phyloP scores from a whole-genome alignment of 345 rosid species.

The Sisymbrium altissimum region DNA sequence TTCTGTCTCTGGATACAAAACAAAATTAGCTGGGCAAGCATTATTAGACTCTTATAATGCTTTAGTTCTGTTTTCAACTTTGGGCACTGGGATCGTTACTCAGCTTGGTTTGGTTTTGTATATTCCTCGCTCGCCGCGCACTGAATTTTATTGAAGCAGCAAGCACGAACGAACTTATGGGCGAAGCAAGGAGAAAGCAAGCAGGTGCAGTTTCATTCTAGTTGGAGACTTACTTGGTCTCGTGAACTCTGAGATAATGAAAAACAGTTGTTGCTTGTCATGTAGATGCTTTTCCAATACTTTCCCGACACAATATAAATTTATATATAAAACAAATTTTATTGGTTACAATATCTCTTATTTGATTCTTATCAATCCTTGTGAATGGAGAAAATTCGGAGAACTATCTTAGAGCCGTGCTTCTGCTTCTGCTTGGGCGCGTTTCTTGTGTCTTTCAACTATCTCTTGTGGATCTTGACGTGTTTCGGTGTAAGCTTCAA shows the following conservation, averaged over 20 bases:
- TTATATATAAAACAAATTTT: background rate
- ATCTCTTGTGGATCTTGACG: conserved; percentile 53
- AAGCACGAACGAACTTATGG: background rate
- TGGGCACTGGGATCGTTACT: conserved; percentile 22
- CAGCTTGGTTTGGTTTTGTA: conserved; percentile 27
- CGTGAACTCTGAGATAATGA: background rate
- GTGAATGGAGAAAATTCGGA: no score
- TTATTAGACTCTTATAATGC: conserved; percentile 29
- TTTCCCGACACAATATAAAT: background rate
- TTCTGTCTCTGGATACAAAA: conserved; percentile 14
- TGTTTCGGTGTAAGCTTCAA: conserved; percentile 68
- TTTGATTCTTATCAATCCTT: no score
- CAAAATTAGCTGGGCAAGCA: conserved; percentile 26
- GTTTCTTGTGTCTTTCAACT: conserved; percentile 52
- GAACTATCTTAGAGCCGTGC: conserved; percentile 3
- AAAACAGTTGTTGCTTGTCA: conserved; percentile 12
- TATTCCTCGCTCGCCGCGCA: background rate
- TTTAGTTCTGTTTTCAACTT: conserved; percentile 26
- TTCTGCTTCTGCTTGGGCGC: conserved; percentile 28
- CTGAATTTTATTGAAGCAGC: conserved; percentile 16
- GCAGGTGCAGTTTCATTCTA: conserved; percentile 7
- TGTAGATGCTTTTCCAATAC: conserved; percentile 7
- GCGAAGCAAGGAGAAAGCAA: conserved; percentile 5
- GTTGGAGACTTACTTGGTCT: conserved; percentile 11
- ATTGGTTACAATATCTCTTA: background rate